These are phyloP conservation scores for Croton setiger DNA, from an alignment of 441 rosid species.

Conservation along the genomic window DNA sequence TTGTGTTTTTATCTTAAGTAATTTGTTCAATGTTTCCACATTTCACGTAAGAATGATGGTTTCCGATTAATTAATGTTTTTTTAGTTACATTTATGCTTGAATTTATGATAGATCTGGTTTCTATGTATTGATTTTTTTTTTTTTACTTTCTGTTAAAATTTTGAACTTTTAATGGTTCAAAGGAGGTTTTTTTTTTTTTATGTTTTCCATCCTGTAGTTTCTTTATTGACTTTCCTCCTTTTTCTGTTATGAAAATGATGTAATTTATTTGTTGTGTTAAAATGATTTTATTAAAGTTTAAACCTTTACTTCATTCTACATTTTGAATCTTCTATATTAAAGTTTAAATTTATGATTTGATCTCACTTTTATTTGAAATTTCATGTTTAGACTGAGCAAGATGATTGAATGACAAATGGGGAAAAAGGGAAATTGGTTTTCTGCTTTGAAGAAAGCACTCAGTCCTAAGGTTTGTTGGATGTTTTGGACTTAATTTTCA, in stretches of 20 bases:
- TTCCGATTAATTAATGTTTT: background rate
- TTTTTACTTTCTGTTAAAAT: background rate
- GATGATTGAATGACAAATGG: constrained; percentile 50
- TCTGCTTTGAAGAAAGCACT: constrained; percentile 70
- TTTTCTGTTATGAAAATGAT: constrained; percentile 2
- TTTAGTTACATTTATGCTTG: background rate
- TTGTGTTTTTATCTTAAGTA: constrained; percentile 16
- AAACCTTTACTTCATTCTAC: background rate
- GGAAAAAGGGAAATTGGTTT: constrained; percentile 73
- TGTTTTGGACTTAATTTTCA: background rate
- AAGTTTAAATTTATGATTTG: background rate
- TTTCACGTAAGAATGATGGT: background rate
- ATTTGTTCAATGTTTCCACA: constrained; percentile 9
- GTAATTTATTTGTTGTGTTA: background rate
- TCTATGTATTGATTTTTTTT: background rate
- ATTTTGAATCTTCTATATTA: background rate
- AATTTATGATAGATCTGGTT: constrained; percentile 20
- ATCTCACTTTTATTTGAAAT: constrained; percentile 19
- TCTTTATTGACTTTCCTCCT: background rate
- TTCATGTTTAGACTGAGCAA: constrained; percentile 18
- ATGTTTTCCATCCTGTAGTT: background rate
- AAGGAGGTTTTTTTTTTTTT: constrained; percentile 8
- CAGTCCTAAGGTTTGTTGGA: constrained; percentile 38
- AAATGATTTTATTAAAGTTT: background rate
- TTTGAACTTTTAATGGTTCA: constrained; percentile 4